A percentile compares a stretch with the other conserved stretches of the same genome.
Evolutionary conservation across 78 protist genomes (phyloP).

Genomic region (Paratrimastix pyriformis): DNA sequence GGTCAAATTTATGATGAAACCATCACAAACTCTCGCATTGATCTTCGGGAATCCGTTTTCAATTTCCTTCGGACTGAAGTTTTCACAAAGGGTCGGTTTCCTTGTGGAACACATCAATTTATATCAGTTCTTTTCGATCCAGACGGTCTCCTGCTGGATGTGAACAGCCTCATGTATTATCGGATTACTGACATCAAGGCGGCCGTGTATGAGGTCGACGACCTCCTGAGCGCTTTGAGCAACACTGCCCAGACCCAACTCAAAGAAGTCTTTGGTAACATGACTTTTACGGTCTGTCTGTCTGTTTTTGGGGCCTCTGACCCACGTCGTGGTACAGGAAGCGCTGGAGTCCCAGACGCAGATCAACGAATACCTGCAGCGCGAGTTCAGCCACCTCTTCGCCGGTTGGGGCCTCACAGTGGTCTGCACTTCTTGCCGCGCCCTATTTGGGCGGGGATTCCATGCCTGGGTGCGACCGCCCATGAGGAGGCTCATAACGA

Average conservation of each 20-base stretch:
- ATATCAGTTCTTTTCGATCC: no score
- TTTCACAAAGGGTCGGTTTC: background rate
- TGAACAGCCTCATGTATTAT: conserved; percentile 23
- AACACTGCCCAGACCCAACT: conserved; percentile 34
- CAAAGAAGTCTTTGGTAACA: conserved; percentile 28
- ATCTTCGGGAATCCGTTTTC: conserved; percentile 17
- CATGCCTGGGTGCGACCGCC: no score
- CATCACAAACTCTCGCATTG: conserved; percentile 6
- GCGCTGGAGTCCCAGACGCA: conserved; percentile 4
- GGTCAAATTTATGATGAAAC: background rate
- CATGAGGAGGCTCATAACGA: no score
- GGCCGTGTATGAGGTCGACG: conserved; percentile 24
- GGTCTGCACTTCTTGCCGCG: no score
- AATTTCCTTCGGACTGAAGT: conserved; percentile 18
- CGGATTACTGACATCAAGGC: background rate
- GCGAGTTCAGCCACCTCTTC: conserved; percentile 9
- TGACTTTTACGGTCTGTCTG: conserved; percentile 23
- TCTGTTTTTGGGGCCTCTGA: no score
- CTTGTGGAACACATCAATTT: background rate
- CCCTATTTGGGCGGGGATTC: no score
- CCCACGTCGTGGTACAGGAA: no score
- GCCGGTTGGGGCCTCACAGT: conserved; percentile 12
- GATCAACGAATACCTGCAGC: conserved; percentile 13
- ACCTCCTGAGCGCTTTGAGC: background rate
- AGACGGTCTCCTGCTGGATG: conserved; percentile 13